phyloP scores from a whole-genome alignment of 176 grass and related monocot species.

The Musa troglodytarum region DNA sequence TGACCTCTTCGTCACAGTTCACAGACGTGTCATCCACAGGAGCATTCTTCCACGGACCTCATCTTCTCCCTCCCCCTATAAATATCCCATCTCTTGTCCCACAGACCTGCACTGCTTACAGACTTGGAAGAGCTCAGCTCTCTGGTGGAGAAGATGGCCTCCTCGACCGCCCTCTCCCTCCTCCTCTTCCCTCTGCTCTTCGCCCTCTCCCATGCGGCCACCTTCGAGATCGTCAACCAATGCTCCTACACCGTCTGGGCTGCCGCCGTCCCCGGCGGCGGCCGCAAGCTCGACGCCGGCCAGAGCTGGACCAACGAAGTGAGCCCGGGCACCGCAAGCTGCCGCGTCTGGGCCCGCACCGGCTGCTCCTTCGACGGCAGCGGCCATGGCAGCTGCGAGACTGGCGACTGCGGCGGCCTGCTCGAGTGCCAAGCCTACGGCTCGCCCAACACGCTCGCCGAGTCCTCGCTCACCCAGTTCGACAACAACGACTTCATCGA shows the following conservation, averaged over 20 bases:
- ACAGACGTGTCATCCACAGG: too few relatives aligned
- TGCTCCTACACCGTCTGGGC: constrained; percentile 46
- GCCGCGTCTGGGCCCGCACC: constrained; percentile 46
- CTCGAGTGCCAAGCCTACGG: too few relatives aligned
- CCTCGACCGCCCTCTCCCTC: constrained; percentile 9
- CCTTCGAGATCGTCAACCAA: constrained; percentile 39
- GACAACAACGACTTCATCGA: too few relatives aligned
- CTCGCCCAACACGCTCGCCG: too few relatives aligned
- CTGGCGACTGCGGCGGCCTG: constrained; percentile 21
- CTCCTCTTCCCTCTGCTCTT: not conserved
- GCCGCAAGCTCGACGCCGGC: constrained; percentile 21
- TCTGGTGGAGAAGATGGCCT: constrained; percentile 13
- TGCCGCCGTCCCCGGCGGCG: constrained; percentile 35
- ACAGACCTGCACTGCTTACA: too few relatives aligned
- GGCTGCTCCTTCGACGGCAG: constrained; percentile 27
- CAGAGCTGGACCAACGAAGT: constrained; percentile 30
- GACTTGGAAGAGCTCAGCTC: too few relatives aligned
- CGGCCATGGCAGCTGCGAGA: constrained; percentile 8
- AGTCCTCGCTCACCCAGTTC: too few relatives aligned
- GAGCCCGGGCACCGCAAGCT: constrained; percentile 11
- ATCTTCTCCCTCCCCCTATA: too few relatives aligned
- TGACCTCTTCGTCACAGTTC: too few relatives aligned
- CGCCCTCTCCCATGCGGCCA: constrained; percentile 23
- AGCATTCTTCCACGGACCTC: too few relatives aligned
- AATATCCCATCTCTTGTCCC: too few relatives aligned